phyloP scores from a whole-genome alignment of 345 rosid species.

The Acer negundo region DNA sequence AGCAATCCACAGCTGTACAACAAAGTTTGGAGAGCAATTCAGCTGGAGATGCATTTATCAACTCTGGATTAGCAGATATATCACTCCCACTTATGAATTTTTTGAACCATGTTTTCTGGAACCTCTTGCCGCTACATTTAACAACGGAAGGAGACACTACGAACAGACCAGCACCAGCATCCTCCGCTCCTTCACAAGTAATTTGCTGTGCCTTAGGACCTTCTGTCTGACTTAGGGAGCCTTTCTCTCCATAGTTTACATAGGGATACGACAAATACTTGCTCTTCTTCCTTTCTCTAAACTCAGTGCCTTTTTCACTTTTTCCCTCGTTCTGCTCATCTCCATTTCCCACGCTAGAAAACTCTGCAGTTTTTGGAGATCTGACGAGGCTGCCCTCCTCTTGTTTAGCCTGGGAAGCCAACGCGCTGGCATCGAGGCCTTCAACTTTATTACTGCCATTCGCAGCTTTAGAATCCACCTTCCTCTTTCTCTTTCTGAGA shows the following conservation, averaged over 20 bases:
- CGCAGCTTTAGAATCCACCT: conserved; percentile 15
- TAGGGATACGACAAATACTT: conserved; percentile 71
- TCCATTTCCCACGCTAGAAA: conserved; percentile 20
- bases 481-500: conserved; percentile 41
- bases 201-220: conserved; percentile 19
- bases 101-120: conserved; percentile 57
- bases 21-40: conserved; percentile 63
- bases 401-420: conserved; percentile 16
- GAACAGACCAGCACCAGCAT: conserved; percentile 30
- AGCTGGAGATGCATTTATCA: conserved; percentile 44
- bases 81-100: conserved; percentile 45
- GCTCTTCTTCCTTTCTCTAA: conserved; percentile 69
- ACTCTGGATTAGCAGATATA: conserved; percentile 40
- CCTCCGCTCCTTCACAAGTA: conserved; percentile 25
- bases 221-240: conserved; percentile 28
- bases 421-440: conserved; percentile 20
- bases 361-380: conserved; percentile 17
- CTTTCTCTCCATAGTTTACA: conserved; percentile 44
- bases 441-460: conserved; percentile 26
- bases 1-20: conserved; percentile 53
- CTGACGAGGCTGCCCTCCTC: conserved; percentile 5
- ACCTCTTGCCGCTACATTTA: conserved; percentile 53
- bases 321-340: conserved; percentile 15
- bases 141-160: conserved; percentile 52
- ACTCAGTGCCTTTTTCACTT: conserved; percentile 38